These are phyloP conservation scores for Paramecium caudatum DNA, from an alignment of 73 alveolate genomes.

Conservation along the genomic window DNA sequence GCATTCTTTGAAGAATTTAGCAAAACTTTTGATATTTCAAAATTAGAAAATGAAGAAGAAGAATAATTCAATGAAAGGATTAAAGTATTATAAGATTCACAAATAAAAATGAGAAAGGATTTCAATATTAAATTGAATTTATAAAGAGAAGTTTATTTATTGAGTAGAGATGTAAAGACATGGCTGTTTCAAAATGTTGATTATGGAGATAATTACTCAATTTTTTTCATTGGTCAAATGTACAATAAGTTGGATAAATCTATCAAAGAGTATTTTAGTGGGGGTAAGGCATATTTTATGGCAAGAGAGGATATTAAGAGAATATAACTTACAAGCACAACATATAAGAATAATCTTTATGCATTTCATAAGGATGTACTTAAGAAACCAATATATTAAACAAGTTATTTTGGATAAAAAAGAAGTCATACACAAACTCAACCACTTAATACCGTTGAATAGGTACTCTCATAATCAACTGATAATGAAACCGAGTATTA, in stretches of 20 bases:
- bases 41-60: constrained; percentile 7
- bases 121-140: constrained; percentile 38
- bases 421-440: background rate
- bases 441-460: background rate
- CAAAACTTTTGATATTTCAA: background rate
- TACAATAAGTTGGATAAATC: constrained; percentile 23
- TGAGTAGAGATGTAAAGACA: background rate
- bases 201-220: constrained; percentile 60
- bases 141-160: constrained; percentile 43
- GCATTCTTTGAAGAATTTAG: constrained; percentile 16
- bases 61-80: constrained; percentile 23
- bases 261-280: constrained; percentile 12
- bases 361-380: constrained; percentile 8
- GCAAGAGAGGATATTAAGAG: constrained; percentile 55
- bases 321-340: background rate
- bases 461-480: background rate
- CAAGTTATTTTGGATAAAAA: constrained; percentile 6
- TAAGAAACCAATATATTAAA: constrained; percentile 10
- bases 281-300: constrained; percentile 54
- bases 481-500: constrained; percentile 42
- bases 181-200: constrained; percentile 23
- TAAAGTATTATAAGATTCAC: background rate
- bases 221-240: constrained; percentile 45
- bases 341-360: background rate
- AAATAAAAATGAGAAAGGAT: constrained; percentile 37